A percentile compares a stretch with the other conserved stretches of the same genome.
These are phyloP conservation scores for Persicaria maculosa DNA, from an alignment of 148 eudicot species.

Conservation along the genomic window DNA sequence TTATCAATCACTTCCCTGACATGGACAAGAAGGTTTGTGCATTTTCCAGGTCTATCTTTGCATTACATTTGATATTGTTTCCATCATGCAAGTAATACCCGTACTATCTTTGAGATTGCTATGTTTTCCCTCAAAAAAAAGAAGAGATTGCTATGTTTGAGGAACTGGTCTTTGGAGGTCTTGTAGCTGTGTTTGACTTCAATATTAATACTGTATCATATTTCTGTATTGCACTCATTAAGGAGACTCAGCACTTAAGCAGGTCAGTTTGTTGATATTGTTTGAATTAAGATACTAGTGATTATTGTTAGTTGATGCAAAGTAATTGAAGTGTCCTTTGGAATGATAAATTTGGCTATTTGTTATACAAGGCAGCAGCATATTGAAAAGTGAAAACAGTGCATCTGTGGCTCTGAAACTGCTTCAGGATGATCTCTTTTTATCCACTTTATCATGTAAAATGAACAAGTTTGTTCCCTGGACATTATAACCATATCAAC, in stretches of 20 bases:
- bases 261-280: background rate
- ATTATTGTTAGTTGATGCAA: background rate
- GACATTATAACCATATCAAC: too few relatives aligned
- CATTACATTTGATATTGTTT: background rate
- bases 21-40: conserved; percentile 6
- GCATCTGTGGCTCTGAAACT: background rate
- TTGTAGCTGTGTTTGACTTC: background rate
- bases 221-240: background rate
- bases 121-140: background rate
- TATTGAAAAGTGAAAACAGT: background rate
- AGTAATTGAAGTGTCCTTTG: background rate
- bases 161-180: background rate
- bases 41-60: background rate
- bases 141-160: background rate
- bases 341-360: background rate
- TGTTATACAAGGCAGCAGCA: background rate
- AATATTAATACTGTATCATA: background rate
- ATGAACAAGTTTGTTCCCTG: too few relatives aligned
- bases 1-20: conserved; percentile 13
- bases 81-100: background rate
- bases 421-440: too few relatives aligned
- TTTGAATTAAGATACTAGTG: background rate
- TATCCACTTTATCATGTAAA: too few relatives aligned
- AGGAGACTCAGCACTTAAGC: background rate
- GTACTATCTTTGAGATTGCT: background rate